A percentile compares a stretch with the other conserved stretches of the same genome.
Conservation (phyloP, 129 eudicot species). For the Pseudognaphalium luteoalbum region DNA sequence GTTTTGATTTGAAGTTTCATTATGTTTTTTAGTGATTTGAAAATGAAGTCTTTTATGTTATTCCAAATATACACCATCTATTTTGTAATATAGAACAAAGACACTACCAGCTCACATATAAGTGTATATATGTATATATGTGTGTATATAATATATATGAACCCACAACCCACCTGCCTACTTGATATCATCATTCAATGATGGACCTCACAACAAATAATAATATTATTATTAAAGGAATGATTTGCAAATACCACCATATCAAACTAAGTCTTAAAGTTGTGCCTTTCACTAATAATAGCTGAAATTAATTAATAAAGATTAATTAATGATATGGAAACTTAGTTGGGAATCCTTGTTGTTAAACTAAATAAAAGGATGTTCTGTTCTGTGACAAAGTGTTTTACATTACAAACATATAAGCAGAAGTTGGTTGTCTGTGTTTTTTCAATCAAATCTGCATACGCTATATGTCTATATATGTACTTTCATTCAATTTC, state of each 20-base stretch:
- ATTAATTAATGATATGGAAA: conserved; percentile 17
- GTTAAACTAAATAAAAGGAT: conserved; percentile 16
- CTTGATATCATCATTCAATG: conserved; percentile 35
- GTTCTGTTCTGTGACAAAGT: conserved; percentile 5
- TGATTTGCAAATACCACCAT: conserved; percentile 18
- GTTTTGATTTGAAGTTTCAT: conserved; percentile 29
- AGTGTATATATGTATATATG: neutral
- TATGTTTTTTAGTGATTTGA: conserved; percentile 25
- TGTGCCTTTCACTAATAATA: conserved; percentile 11
- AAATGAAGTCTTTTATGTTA: conserved; percentile 8
- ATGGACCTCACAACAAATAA: conserved; percentile 27
- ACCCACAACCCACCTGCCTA: conserved; percentile 31
- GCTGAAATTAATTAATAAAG: conserved; percentile 18
- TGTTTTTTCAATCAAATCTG: neutral
- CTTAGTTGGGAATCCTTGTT: conserved; percentile 20
- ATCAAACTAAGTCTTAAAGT: neutral
- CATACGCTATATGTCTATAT: too few relatives aligned
- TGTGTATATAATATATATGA: neutral
- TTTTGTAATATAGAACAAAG: conserved; percentile 23
- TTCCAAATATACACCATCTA: conserved; percentile 21
- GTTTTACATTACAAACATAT: conserved; percentile 5
- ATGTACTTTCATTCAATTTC: too few relatives aligned
- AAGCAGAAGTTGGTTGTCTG: neutral
- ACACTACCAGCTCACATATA: conserved; percentile 28
- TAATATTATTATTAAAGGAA: conserved; percentile 5